A percentile compares a stretch with the other conserved stretches of the same genome.
Conservation (phyloP, 2,329 filamentous ascomycete species). For the Xylaria sp. region DNA sequence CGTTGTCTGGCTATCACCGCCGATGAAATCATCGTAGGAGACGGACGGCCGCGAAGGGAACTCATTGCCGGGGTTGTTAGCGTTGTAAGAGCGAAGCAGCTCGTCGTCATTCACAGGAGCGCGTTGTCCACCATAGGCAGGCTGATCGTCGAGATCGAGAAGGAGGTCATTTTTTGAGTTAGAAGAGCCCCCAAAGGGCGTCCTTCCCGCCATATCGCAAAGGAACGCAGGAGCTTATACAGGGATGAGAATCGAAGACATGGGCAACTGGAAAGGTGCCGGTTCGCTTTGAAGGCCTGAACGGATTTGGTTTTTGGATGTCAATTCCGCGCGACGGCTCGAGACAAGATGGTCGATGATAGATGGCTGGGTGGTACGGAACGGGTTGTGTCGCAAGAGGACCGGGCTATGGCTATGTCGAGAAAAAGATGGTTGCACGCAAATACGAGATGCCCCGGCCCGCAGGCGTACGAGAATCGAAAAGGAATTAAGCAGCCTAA, state of each 20-base stretch:
- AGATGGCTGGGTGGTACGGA: constrained; percentile 22
- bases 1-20: constrained; percentile 64
- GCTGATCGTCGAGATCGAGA: constrained; percentile 77
- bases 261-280: constrained; percentile 40
- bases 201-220: constrained; percentile 70
- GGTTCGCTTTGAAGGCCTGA: constrained; percentile 7
- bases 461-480: constrained; percentile 39
- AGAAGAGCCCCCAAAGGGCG: constrained; percentile 62
- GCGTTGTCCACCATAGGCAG: constrained; percentile 78
- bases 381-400: constrained; percentile 33
- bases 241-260: constrained; percentile 47
- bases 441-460: constrained; percentile 43
- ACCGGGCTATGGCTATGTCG: constrained; percentile 26
- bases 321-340: constrained; percentile 23
- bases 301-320: constrained; percentile 16
- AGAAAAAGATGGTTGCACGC: constrained; percentile 38
- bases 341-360: constrained; percentile 12
- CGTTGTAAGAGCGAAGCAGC: constrained; percentile 77
- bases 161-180: constrained; percentile 67
- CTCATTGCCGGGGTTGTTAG: constrained; percentile 64
- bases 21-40: constrained; percentile 95
- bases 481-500: constrained; percentile 39
- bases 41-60: constrained; percentile 80
- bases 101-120: constrained; percentile 85
- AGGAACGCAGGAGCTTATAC: constrained; percentile 50